Percentiles rank a stretch among this genome's conserved stretches.
Conservation (phyloP, 2,329 filamentous ascomycete species). For the Paracorniculantispora psalliotae region DNA sequence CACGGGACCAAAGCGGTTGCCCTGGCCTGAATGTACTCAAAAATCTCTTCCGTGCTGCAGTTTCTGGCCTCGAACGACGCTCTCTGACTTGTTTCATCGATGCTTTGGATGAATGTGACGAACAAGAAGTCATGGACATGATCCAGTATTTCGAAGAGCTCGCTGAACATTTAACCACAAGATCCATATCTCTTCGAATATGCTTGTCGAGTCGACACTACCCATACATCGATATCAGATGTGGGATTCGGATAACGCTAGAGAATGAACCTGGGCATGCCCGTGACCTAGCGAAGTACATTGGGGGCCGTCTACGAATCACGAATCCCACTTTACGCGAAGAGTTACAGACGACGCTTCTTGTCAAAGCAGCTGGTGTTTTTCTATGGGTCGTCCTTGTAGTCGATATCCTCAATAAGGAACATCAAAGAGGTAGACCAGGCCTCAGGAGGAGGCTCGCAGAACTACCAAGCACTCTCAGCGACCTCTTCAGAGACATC, state of each 20-base stretch:
- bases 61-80: constrained; percentile 5
- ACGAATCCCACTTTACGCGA: not conserved
- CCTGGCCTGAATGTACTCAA: not conserved
- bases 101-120: constrained; percentile 46
- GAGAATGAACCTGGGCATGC: constrained; percentile 32
- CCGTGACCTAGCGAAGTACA: constrained; percentile 31
- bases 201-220: constrained; percentile 44
- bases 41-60: constrained; percentile 4
- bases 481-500: constrained; percentile 46
- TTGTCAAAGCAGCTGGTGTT: constrained; percentile 33
- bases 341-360: constrained; percentile 21
- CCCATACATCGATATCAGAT: constrained; percentile 32
- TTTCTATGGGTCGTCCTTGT: constrained; percentile 42
- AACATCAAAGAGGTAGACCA: constrained; percentile 23
- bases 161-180: constrained; percentile 23
- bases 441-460: constrained; percentile 24
- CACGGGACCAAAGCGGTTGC: not conserved
- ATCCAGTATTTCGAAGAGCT: constrained; percentile 38
- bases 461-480: constrained; percentile 35
- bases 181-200: constrained; percentile 24
- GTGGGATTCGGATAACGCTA: constrained; percentile 26
- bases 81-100: constrained; percentile 24
- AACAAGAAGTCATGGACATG: constrained; percentile 38
- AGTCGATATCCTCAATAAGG: constrained; percentile 34
- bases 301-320: constrained; percentile 25